These are phyloP conservation scores for Solanum pinnatisectum DNA, from an alignment of 257 asterid species.

Conservation along the genomic window DNA sequence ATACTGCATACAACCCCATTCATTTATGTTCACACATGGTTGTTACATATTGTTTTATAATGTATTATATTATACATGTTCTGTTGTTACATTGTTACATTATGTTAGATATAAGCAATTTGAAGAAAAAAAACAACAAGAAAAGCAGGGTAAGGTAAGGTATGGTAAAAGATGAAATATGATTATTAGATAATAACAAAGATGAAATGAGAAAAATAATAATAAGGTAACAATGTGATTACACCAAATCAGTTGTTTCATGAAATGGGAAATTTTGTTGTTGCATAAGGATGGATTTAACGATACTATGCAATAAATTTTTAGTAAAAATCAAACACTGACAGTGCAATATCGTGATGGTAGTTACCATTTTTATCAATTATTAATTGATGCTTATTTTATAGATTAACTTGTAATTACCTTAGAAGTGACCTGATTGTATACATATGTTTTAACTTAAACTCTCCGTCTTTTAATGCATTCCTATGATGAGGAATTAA, in stretches of 20 bases:
- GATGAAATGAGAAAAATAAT: not conserved
- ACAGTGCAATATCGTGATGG: not conserved
- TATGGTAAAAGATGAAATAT: no score
- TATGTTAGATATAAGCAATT: no score
- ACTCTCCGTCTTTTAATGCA: not conserved
- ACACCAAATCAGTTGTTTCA: not conserved
- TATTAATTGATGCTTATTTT: not conserved
- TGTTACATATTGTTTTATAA: not conserved
- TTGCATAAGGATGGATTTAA: not conserved
- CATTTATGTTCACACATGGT: not conserved
- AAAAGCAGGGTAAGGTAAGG: not conserved
- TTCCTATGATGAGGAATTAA: not conserved
- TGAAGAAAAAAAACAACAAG: not conserved
- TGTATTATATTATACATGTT: not conserved
- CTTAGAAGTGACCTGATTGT: not conserved
- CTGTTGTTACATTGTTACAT: no score
- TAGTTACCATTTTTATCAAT: not conserved
- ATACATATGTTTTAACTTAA: not conserved
- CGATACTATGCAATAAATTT: not conserved
- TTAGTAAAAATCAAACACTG: not conserved
- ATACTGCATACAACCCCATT: not conserved
- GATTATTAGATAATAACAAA: not conserved
- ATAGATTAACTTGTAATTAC: not conserved
- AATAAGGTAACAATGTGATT: not conserved
- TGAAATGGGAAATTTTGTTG: not conserved